phyloP scores from a whole-genome alignment of 2,329 filamentous ascomycete species.

The Chalaropsis thielavioides region DNA sequence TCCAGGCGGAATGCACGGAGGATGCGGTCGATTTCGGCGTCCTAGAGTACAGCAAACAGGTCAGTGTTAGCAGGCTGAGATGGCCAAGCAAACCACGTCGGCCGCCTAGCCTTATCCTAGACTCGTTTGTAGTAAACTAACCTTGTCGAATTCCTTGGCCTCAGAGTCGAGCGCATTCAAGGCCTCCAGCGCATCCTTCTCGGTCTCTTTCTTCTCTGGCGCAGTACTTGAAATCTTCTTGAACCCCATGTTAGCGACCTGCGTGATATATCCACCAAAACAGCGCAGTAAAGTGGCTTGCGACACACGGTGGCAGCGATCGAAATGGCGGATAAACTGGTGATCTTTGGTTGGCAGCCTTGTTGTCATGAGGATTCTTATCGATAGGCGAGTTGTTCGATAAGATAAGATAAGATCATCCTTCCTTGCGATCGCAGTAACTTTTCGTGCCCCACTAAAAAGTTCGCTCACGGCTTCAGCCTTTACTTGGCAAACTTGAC shows the following conservation, averaged over 20 bases:
- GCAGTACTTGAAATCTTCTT: constrained; percentile 25
- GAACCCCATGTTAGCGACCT: constrained; percentile 14
- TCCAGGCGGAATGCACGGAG: constrained; percentile 70
- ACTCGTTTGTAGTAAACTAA: constrained; percentile 22
- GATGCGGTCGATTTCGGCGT: constrained; percentile 91
- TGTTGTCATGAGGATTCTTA: background rate
- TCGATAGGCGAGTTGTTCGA: constrained; percentile 7
- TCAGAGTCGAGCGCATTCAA: constrained; percentile 71
- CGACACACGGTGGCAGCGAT: background rate
- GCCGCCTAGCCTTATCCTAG: background rate
- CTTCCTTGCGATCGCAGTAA: background rate
- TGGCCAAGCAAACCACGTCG: background rate
- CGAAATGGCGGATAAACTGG: background rate
- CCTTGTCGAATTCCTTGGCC: constrained; percentile 84
- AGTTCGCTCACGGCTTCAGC: constrained; percentile 12
- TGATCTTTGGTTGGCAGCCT: background rate
- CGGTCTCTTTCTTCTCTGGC: constrained; percentile 36
- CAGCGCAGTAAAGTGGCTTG: background rate
- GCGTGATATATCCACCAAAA: background rate
- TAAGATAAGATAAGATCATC: constrained; percentile 3
- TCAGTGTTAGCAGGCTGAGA: background rate
- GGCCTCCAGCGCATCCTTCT: constrained; percentile 38
- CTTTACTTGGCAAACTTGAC: background rate
- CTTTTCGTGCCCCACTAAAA: constrained; percentile 8
- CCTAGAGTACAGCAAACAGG: constrained; percentile 34